Evolutionary conservation across 2,329 filamentous ascomycete species (phyloP).

Genomic region (Aureobasidium zeae): DNA sequence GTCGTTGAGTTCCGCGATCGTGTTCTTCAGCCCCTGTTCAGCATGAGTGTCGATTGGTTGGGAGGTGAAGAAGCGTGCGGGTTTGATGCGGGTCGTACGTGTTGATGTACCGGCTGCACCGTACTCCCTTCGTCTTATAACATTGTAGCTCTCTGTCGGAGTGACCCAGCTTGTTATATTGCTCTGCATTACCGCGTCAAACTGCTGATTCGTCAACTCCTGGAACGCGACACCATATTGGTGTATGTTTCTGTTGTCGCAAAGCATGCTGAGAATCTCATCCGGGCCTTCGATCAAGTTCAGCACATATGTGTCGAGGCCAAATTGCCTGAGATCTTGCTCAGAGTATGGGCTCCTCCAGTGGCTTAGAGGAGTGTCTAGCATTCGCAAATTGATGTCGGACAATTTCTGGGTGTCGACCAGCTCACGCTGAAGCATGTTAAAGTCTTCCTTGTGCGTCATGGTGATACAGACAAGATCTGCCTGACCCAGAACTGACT

Average conservation of each 20-base stretch:
- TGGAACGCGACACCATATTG: conserved; percentile 54
- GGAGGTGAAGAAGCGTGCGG: conserved; percentile 64
- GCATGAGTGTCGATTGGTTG: conserved; percentile 60
- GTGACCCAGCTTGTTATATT: conserved; percentile 62
- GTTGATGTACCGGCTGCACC: conserved; percentile 65
- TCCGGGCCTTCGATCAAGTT: conserved; percentile 74
- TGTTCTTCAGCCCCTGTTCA: conserved; percentile 52
- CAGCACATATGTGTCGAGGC: conserved; percentile 71
- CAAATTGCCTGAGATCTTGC: conserved; percentile 48
- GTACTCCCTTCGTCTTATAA: conserved; percentile 70
- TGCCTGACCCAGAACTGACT: conserved; percentile 45
- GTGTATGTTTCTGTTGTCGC: conserved; percentile 61
- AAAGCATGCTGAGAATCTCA: conserved; percentile 80
- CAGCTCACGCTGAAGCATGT: conserved; percentile 58
- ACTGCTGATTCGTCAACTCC: conserved; percentile 59
- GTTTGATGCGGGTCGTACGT: conserved; percentile 49
- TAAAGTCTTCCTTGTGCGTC: conserved; percentile 67
- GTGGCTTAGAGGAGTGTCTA: conserved; percentile 43
- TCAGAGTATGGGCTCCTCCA: conserved; percentile 48
- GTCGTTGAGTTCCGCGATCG: conserved; percentile 35
- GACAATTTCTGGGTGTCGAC: conserved; percentile 55
- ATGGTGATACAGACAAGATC: conserved; percentile 60
- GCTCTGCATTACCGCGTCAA: conserved; percentile 51
- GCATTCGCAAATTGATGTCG: conserved; percentile 61
- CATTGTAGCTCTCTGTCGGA: conserved; percentile 52